Evolutionary conservation across 495 filamentous ascomycete genomes (phyloP).

Genomic region (Darksidea phi): DNA sequence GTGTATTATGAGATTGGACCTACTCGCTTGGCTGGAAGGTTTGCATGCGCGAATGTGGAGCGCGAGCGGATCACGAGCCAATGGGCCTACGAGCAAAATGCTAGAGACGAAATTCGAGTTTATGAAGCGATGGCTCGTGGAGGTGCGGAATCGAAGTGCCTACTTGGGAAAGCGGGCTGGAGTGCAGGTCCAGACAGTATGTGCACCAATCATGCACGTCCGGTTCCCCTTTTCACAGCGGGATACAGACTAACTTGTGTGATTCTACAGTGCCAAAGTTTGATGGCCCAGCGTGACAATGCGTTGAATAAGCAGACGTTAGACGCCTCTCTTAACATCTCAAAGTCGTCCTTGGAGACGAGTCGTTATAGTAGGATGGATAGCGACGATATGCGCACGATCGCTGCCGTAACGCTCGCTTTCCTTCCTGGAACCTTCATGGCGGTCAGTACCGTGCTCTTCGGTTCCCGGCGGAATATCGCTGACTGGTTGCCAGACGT

Average conservation of each 20-base stretch:
- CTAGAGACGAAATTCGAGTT: background rate
- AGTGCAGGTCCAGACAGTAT: background rate
- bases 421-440: background rate
- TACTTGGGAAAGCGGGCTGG: background rate
- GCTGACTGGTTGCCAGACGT: background rate
- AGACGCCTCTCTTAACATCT: background rate
- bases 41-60: background rate
- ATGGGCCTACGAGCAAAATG: background rate
- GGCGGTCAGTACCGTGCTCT: background rate
- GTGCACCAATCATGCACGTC: background rate
- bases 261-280: background rate
- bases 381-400: background rate
- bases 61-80: background rate
- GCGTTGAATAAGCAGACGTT: background rate
- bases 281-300: conserved; percentile 1
- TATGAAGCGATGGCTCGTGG: background rate
- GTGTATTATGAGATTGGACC: background rate
- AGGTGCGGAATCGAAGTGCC: background rate
- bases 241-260: background rate
- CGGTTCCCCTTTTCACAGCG: background rate
- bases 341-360: background rate
- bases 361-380: background rate
- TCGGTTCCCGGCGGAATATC: background rate
- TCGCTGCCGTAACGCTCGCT: background rate
- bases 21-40: background rate